These are phyloP conservation scores for Rhamnella rubrinervis DNA, from an alignment of 331 rosid genomes.

Conservation along the genomic window DNA sequence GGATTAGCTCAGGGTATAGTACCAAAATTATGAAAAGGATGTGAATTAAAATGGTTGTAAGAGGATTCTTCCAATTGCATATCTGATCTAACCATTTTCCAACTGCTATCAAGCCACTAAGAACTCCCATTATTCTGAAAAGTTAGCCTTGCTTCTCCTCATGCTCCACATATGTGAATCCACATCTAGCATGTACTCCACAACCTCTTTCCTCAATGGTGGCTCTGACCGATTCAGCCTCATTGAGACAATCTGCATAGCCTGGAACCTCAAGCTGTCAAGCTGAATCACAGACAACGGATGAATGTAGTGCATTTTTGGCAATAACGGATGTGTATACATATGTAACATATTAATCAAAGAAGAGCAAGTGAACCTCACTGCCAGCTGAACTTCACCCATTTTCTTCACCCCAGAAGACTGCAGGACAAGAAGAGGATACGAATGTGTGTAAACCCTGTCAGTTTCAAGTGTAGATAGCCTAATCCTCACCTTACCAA, in stretches of 20 bases:
- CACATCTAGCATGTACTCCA: conserved; percentile 52
- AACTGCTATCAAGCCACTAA: conserved; percentile 35
- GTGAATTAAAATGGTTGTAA: conserved; percentile 47
- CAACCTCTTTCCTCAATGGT: conserved; percentile 49
- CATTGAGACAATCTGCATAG: conserved; percentile 46
- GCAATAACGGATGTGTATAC: conserved; percentile 48
- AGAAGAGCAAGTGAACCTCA: conserved; percentile 50
- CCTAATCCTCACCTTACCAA: conserved; percentile 48
- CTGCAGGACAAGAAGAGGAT: conserved; percentile 43
- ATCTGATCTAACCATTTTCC: conserved; percentile 55
- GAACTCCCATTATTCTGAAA: conserved; percentile 50
- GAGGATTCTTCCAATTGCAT: conserved; percentile 50
- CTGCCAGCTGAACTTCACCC: conserved; percentile 57
- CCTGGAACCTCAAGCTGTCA: conserved; percentile 47
- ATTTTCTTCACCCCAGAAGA: conserved; percentile 55
- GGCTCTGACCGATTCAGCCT: conserved; percentile 50
- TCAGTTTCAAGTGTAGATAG: conserved; percentile 52
- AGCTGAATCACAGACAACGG: conserved; percentile 47
- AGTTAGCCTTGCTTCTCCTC: conserved; percentile 58
- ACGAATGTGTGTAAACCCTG: conserved; percentile 49
- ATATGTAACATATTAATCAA: conserved; percentile 43
- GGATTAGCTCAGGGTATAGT: conserved; percentile 45
- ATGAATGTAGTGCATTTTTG: conserved; percentile 54
- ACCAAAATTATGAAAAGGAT: conserved; percentile 42
- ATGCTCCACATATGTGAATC: conserved; percentile 61